phyloP scores from a whole-genome alignment of 495 filamentous ascomycete species.

The Lasiosphaeriaceae sp. region DNA sequence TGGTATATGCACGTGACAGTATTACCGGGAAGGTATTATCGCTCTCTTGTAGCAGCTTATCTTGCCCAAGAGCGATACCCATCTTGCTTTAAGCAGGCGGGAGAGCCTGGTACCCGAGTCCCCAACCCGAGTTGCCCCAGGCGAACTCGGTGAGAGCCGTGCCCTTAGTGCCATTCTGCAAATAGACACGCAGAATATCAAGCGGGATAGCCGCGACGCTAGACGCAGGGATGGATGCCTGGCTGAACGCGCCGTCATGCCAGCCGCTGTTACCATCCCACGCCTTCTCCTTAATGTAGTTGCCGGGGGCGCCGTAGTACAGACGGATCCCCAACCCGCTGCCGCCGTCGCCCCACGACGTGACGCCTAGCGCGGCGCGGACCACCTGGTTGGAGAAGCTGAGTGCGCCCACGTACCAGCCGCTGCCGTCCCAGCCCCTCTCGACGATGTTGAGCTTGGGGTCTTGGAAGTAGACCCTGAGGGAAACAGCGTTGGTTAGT shows the following conservation, averaged over 20 bases:
- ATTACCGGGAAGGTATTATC: neutral
- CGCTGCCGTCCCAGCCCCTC: neutral
- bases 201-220: conserved; percentile 3
- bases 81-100: conserved; percentile 1
- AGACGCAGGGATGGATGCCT: neutral
- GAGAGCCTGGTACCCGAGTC: neutral
- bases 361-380: conserved; percentile 4
- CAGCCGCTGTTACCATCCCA: conserved; percentile 1
- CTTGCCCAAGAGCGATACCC: neutral
- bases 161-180: conserved; percentile 4
- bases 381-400: neutral
- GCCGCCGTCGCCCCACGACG: conserved; percentile 1
- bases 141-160: conserved; percentile 1
- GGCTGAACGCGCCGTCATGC: conserved; percentile 1
- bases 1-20: too few relatives aligned
- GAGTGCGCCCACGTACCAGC: conserved; percentile 3
- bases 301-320: conserved; percentile 2
- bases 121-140: neutral
- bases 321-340: neutral
- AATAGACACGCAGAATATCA: neutral
- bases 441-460: neutral
- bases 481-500: neutral
- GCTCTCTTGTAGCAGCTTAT: neutral
- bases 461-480: conserved; percentile 3
- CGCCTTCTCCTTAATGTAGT: conserved; percentile 2